Base-by-base conservation (phyloP, 371 early-diverging fungal species). In the Mucor irregularis region DNA sequence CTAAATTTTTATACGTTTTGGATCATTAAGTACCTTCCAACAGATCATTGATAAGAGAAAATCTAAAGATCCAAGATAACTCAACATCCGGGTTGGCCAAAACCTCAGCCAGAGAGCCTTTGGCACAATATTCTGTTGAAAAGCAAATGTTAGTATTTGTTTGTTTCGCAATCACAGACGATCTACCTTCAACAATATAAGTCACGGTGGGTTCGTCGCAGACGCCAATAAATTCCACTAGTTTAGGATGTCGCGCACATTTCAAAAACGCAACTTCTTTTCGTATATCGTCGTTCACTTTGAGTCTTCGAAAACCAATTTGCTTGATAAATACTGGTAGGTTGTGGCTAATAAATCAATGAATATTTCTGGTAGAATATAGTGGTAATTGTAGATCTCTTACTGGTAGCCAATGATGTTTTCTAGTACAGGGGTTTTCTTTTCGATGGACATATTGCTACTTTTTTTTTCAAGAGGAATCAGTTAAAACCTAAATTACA, bases 11-110 rank as follows among this genome's bases (percentile, higher is more conserved):
- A n/a, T n/a, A n/a, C n/a, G n/a, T n/a, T n/a, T n/a, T n/a, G n/a
- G n/a, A n/a, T 11, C 10, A 13, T n/a, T 17, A 24, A 10, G 17
- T 21, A 7, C 3, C 21, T 29, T 61, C 61, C 71, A 68, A 39
- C 65, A 80, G 53, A 55, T 80, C 81, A 26, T 76, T 72, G 34
- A 80, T 78, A 33, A 80, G 64, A 5, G 78, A 72, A 39, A 78
- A 78, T 49, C 76, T 73, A 56, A 78, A 80, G 5, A 78, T 70
- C 81, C 81, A 80, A 8, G 76, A 61, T 19, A 80, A 57, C 35
- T 74, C 68, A 45, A 76, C 67, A 38, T 80, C 78, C 10, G 58
- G 40, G 46, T 80, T 78, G 35, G 76, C 74, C 24, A 78, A 40
- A 0, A 80, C 60, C 16, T 74, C 69, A 3, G 67, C 63, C 19